Evolutionary conservation across 805 yeast species (phyloP).

Genomic region (Starmerella kuoi): DNA sequence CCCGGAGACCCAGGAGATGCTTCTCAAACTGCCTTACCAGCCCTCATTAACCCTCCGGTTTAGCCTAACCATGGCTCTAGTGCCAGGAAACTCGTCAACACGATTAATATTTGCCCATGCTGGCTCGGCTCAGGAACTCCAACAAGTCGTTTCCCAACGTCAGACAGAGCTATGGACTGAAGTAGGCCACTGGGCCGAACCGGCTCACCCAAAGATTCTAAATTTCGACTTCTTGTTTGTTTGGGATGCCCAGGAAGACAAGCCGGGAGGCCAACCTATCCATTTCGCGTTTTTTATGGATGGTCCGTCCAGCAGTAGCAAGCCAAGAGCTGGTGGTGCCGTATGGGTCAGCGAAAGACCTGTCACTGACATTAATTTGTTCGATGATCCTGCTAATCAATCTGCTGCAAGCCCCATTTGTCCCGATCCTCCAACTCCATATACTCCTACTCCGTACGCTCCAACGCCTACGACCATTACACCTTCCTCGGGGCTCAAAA

Average conservation of each 20-base stretch:
- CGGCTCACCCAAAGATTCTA: conserved; percentile 91
- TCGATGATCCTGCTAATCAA: background rate
- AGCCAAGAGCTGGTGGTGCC: conserved; percentile 20
- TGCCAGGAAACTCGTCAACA: conserved; percentile 13
- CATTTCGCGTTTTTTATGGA: conserved; percentile 34
- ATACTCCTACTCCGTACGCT: background rate
- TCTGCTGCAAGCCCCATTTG: background rate
- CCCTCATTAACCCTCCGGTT: conserved; percentile 17
- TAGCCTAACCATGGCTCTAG: conserved; percentile 13
- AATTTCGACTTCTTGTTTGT: conserved; percentile 45
- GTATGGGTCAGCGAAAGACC: conserved; percentile 27
- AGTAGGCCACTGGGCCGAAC: conserved; percentile 10
- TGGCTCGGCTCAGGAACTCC: conserved; percentile 7
- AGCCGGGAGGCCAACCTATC: conserved; percentile 25
- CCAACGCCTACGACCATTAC: background rate
- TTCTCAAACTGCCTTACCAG: conserved; percentile 20
- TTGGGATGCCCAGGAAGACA: conserved; percentile 15
- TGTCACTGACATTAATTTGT: background rate
- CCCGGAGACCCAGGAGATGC: conserved; percentile 16
- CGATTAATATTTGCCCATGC: conserved; percentile 14
- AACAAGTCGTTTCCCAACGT: background rate
- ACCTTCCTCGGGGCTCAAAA: background rate
- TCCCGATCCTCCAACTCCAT: no score
- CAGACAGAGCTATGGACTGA: conserved; percentile 11
- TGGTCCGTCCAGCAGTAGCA: conserved; percentile 15